A percentile compares a stretch with the other conserved stretches of the same genome.
These are phyloP conservation scores for Backusella parvicylindrica DNA, from an alignment of 192 early-diverging fungal genomes.

Conservation along the genomic window DNA sequence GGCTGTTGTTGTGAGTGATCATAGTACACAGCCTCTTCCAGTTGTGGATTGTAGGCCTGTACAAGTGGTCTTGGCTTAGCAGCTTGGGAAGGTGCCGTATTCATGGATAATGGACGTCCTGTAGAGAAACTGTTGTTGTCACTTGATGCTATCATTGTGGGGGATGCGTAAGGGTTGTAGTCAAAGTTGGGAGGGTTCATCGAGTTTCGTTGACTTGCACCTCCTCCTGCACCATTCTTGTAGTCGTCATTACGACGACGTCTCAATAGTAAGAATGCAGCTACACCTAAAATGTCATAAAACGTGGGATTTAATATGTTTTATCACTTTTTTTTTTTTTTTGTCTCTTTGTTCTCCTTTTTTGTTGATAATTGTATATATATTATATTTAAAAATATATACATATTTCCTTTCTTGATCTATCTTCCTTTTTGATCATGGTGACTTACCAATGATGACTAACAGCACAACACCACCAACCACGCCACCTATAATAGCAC, in stretches of 20 bases:
- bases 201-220: background rate
- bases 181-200: background rate
- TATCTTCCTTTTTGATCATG: background rate
- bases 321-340: no score
- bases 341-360: background rate
- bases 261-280: constrained; percentile 1
- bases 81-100: background rate
- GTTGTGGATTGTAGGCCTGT: background rate
- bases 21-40: background rate
- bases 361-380: background rate
- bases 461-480: background rate
- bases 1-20: background rate
- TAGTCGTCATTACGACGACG: background rate
- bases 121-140: background rate
- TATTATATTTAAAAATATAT: background rate
- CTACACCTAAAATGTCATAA: background rate
- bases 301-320: background rate
- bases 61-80: background rate
- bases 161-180: background rate
- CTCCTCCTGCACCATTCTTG: background rate
- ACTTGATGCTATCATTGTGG: background rate
- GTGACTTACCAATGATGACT: background rate
- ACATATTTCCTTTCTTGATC: background rate
- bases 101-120: background rate
- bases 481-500: background rate